phyloP scores from a whole-genome alignment of 2,329 filamentous ascomycete genomes.

The Ramichloridium luteum region DNA sequence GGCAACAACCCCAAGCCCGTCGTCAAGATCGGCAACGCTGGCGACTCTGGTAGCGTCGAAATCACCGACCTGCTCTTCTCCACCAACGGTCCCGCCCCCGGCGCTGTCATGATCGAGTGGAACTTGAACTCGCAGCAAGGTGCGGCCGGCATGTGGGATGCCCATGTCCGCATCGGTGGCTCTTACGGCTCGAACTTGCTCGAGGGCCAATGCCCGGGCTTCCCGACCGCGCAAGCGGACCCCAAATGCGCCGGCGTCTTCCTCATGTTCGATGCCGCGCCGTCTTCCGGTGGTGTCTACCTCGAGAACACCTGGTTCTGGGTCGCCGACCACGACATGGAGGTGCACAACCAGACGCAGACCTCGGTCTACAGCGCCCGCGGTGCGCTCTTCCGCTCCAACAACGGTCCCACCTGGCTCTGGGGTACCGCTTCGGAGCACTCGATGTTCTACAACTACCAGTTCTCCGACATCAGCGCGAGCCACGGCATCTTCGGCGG shows the following conservation, averaged over 20 bases:
- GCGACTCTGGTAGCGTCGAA: slow-evolving; percentile 69
- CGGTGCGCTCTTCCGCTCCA: slow-evolving; percentile 28
- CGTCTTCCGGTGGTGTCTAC: slow-evolving; percentile 55
- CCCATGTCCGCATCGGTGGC: slow-evolving; percentile 89
- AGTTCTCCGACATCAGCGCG: slow-evolving; percentile 29
- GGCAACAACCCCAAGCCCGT: slow-evolving; percentile 66
- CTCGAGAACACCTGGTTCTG: slow-evolving; percentile 45
- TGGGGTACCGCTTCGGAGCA: slow-evolving; percentile 43
- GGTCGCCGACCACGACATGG: slow-evolving; percentile 43
- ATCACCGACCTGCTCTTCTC: slow-evolving; percentile 80
- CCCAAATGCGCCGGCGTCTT: slow-evolving; percentile 46
- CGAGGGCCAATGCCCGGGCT: slow-evolving; percentile 55
- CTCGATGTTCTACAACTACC: slow-evolving; percentile 43
- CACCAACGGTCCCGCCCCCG: slow-evolving; percentile 70
- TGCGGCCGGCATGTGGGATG: slow-evolving; percentile 76
- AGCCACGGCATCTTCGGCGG: slow-evolving; percentile 40
- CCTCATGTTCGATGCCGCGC: slow-evolving; percentile 39
- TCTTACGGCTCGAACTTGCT: slow-evolving; percentile 67
- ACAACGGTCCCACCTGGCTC: slow-evolving; percentile 40
- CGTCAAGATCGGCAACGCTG: slow-evolving; percentile 61
- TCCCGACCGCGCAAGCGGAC: slow-evolving; percentile 63
- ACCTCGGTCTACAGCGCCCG: slow-evolving; percentile 36
- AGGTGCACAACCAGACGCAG: slow-evolving; percentile 29
- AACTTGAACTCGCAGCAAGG: slow-evolving; percentile 62
- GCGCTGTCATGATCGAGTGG: slow-evolving; percentile 85